Evolutionary conservation across 148 eudicot genomes (phyloP), one percentile per base, ranked within the genome.

Genomic region (Arctostaphylos glauca): DNA sequence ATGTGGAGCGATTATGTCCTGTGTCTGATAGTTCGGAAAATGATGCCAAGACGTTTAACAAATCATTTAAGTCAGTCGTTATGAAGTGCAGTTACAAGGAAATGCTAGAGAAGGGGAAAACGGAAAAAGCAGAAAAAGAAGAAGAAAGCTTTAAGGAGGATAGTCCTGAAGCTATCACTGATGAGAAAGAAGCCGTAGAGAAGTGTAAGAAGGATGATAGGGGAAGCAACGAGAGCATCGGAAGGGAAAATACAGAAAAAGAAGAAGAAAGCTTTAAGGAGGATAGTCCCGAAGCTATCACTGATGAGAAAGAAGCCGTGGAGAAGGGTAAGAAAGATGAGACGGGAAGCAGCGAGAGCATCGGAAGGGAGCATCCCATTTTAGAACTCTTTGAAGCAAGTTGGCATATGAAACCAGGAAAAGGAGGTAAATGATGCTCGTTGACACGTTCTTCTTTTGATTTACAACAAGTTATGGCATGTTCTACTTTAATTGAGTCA

Each of bases 321-420:
- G 55, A 72, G 2, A 55, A 56, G n/a, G 53, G 54, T 9, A 67
- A 54, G 46, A 38, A 43, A 8, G 52, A 73, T 0, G 83, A 5
- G n/a, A 16, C 46, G n/a, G 50, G 58, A 14, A 74, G 25, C 41
- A 53, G 9, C 3, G 58, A 47, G 41, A 6, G 38, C 8, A 47
- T 3, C 3, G 56, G 14, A 31, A 74, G 64, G 25, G 85, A 52
- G 44, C 87, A 81, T 85, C 85, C 91, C 0, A 83, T 89, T 72
- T n/a, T 87, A 54, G 85, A 87, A 9, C 73, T 89, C 59, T 84
- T 89, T 38, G 89, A 85, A 9, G 56, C 81, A 15, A 86, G 89
- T 53, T 89, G 91, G 91, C 81, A 87, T 66, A 84, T 82, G 50
- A 87, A 85, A n/a, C 79, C 78, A 4, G 76, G 47, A 64, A 85